Evolutionary conservation across 805 yeast species (phyloP).

Genomic region (Starmerella kuoi): DNA sequence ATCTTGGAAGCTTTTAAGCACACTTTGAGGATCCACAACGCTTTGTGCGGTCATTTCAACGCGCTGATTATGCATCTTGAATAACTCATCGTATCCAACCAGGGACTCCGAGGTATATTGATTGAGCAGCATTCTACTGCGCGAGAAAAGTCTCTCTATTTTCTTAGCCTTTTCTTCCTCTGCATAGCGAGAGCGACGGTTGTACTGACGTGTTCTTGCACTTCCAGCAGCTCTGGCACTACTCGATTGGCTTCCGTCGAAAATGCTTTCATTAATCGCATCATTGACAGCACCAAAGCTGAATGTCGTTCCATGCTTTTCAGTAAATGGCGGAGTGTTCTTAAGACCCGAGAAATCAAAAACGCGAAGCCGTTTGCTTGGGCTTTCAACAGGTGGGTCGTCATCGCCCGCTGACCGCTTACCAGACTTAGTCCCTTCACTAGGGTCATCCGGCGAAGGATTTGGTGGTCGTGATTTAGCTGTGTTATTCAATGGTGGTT

Average conservation of each 20-base stretch:
- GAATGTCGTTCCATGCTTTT: slow-evolving; percentile 13
- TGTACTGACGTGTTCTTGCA: slow-evolving; percentile 5
- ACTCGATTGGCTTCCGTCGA: no score
- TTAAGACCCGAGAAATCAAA: slow-evolving; percentile 13
- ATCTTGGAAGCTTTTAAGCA: background rate
- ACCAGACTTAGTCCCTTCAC: background rate
- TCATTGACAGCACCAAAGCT: slow-evolving; percentile 1
- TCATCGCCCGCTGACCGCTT: background rate
- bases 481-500: background rate
- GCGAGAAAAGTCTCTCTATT: background rate
- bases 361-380: slow-evolving; percentile 7
- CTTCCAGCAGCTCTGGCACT: background rate
- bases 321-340: slow-evolving; percentile 18
- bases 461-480: background rate
- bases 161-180: background rate
- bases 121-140: background rate
- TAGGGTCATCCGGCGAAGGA: background rate
- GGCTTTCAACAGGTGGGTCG: background rate
- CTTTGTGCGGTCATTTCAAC: background rate
- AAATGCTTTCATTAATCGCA: slow-evolving; percentile 1
- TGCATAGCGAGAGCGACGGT: background rate
- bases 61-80: slow-evolving; percentile 1
- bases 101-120: background rate
- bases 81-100: background rate
- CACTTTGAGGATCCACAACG: background rate